A percentile compares a stretch with the other conserved stretches of the same genome.
These are phyloP conservation scores for Pseudisothecium myosuroides DNA, from an alignment of 225 moss, liverwort and hornwort genomes.

Conservation along the genomic window DNA sequence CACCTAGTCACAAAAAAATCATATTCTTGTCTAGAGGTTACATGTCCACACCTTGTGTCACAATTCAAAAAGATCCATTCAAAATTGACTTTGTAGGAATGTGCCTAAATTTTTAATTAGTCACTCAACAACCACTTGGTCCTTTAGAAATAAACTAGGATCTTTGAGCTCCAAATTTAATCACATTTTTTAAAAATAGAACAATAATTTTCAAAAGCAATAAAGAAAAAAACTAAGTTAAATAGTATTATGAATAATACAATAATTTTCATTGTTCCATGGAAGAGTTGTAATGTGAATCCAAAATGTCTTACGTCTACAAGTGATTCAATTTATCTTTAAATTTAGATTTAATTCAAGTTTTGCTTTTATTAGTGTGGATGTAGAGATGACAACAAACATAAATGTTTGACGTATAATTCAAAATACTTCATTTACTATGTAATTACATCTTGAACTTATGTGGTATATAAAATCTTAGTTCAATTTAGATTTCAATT, in stretches of 20 bases:
- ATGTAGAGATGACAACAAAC: background rate
- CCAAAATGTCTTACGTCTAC: background rate
- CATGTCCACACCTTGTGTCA: background rate
- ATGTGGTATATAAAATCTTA: background rate
- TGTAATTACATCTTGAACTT: background rate
- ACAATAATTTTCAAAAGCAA: background rate
- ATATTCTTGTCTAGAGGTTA: background rate
- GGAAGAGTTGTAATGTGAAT: background rate
- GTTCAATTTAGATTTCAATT: background rate
- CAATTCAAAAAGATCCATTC: background rate
- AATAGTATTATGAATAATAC: background rate
- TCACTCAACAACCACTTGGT: background rate
- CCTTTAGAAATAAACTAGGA: accelerated
- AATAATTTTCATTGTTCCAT: background rate
- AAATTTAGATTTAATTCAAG: background rate
- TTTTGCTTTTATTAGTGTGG: background rate
- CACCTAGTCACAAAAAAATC: background rate
- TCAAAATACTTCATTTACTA: background rate
- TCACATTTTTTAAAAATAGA: background rate
- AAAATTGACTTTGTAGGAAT: background rate
- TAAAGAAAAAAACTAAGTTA: background rate
- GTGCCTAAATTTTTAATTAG: background rate
- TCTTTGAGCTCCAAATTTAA: background rate
- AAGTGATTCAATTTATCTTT: background rate
- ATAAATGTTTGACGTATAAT: background rate